Evolutionary conservation across 305 asterid species (phyloP).

Genomic region (Fraxinus latifolia): DNA sequence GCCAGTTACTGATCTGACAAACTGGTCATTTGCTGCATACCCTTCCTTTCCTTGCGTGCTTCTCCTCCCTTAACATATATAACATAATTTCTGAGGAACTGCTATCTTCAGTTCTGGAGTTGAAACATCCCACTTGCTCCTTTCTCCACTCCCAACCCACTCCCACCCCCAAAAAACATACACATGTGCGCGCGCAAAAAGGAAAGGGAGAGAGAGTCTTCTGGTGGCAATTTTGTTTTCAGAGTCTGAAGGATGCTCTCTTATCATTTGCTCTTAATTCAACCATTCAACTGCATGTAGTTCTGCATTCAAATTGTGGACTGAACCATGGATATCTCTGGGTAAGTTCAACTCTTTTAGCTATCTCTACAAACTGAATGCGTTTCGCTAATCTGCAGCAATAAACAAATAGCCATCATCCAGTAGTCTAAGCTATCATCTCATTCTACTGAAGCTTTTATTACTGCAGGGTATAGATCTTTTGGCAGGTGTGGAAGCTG

Average conservation of each 20-base stretch:
- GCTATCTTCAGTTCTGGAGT: not conserved
- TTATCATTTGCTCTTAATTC: not conserved
- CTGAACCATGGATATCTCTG: not conserved
- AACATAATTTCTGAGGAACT: not conserved
- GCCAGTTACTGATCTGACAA: not conserved
- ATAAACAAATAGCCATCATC: not conserved
- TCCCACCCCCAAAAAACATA: not conserved
- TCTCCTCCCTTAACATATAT: not conserved
- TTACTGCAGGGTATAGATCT: slow-evolving; percentile 65
- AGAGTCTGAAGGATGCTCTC: not conserved
- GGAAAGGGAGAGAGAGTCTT: not conserved
- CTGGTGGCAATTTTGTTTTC: not conserved
- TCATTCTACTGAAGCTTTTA: slow-evolving; percentile 16
- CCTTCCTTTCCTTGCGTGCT: not conserved
- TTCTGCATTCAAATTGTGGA: not conserved
- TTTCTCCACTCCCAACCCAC: no score
- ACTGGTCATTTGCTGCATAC: not conserved
- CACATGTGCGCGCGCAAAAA: not conserved
- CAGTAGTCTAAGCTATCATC: not conserved
- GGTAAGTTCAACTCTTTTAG: not conserved
- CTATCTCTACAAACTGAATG: not conserved
- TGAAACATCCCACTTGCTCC: not conserved
- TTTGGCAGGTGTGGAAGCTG: slow-evolving; percentile 90
- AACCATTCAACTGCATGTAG: not conserved
- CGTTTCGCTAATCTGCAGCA: not conserved